Base-by-base conservation (phyloP, 2,329 filamentous ascomycete species). In the Paecilomyces sp. region DNA sequence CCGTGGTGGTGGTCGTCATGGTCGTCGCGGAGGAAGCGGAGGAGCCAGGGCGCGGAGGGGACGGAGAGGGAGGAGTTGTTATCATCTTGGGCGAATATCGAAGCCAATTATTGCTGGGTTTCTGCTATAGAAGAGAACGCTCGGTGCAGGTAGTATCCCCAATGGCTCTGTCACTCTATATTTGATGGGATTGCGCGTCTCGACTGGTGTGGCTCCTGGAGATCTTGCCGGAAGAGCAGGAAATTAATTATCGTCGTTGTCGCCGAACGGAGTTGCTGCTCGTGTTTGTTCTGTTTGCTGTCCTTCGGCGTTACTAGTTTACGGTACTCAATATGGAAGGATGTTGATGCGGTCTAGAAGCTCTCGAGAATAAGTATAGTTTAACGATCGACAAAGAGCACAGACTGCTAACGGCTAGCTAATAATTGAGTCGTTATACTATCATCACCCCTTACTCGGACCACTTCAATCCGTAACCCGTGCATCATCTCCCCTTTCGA, bases 1-100 rank as follows among this genome's bases (percentile, higher is more conserved):
- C 41, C 33, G 57, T 54, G 33, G 55, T 22, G 30, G 62, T 52
- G 51, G 63, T 64, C 25, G 67, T 60, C 63, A 69, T 66, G 52
- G 56, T 61, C 28, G 55, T 8, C 18, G 58, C 47, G 28, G 56
- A 24, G 41, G 54, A 31, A 28, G 58, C 5, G 31, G 47, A 34
- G 15, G 53, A 25, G 24, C 55, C 22, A 59, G 60, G 50, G 56
- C 15, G 41, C 47, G 56, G 31, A 12, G 57, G 54, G n/a, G 54
- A 59, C 3, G 58, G 60, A 2, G 61, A 57, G 24, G 64, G 56
- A 25, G 59, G 62, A 51, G 60, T 59, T 1, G 57, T 58, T 31
- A 63, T 41, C 62, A 64, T 63, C 53, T 24, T 15, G 55, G 30
- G 13, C 12, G 57, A 22, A 56, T 33, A 47, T 47, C n/a, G 36